These are phyloP conservation scores for Colletotrichum cordylinicola DNA, from an alignment of 2,329 filamentous ascomycete genomes.

Conservation along the genomic window DNA sequence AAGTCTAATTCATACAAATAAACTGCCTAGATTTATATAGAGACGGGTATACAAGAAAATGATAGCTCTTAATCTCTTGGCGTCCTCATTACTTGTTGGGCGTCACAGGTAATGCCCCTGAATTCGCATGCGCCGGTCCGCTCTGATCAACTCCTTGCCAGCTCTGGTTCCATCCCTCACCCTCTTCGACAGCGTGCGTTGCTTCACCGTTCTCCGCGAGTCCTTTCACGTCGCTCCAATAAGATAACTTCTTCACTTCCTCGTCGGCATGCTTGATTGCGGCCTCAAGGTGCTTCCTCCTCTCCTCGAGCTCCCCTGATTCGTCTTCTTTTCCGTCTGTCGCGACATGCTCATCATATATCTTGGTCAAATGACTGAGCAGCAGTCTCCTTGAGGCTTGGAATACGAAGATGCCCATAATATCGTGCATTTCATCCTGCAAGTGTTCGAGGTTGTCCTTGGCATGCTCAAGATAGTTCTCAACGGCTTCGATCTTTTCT, in stretches of 20 bases:
- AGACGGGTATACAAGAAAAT: slow-evolving; percentile 25
- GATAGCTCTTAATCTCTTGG: not conserved
- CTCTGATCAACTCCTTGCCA: slow-evolving; percentile 62
- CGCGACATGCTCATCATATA: slow-evolving; percentile 60
- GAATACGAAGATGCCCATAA: slow-evolving; percentile 88
- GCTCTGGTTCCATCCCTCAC: slow-evolving; percentile 47
- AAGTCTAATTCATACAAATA: not conserved
- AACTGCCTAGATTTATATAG: not conserved
- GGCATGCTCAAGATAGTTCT: slow-evolving; percentile 80
- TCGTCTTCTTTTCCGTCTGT: slow-evolving; percentile 51
- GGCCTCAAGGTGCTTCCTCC: slow-evolving; percentile 72
- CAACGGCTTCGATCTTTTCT: slow-evolving; percentile 86
- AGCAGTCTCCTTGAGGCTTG: slow-evolving; percentile 84
- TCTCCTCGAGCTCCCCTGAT: slow-evolving; percentile 35
- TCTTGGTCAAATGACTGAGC: slow-evolving; percentile 71
- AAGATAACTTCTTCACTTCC: slow-evolving; percentile 81
- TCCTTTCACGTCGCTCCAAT: slow-evolving; percentile 84
- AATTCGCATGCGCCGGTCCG: slow-evolving; percentile 47
- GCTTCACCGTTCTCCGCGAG: slow-evolving; percentile 63
- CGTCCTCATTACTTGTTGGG: not conserved
- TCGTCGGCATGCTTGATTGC: slow-evolving; percentile 80
- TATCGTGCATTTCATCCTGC: slow-evolving; percentile 78
- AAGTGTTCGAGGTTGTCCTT: slow-evolving; percentile 79
- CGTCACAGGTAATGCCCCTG: slow-evolving; percentile 6
- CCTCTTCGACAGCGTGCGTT: slow-evolving; percentile 45